A percentile compares a stretch with the other conserved stretches of the same genome.
These are phyloP conservation scores for Pythium phragmiticola DNA, from an alignment of 352 stramenopile genomes.

Conservation along the genomic window DNA sequence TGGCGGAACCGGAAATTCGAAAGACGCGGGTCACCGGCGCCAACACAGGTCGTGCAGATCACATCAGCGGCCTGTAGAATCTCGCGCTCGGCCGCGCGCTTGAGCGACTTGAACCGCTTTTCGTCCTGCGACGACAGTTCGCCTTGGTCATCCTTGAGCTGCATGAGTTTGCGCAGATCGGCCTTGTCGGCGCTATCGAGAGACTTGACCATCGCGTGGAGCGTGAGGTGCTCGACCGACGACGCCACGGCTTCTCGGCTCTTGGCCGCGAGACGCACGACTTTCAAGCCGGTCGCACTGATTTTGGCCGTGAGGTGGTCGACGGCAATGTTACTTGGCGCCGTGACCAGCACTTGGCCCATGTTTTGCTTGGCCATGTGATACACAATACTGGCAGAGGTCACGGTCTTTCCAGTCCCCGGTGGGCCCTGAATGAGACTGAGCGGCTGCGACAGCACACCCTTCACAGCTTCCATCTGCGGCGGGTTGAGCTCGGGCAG, in stretches of 20 bases:
- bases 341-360: constrained; percentile 98
- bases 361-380: constrained; percentile 98
- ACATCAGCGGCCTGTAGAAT: constrained; percentile 98
- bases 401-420: constrained; percentile 97
- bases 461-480: constrained; percentile 94
- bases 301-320: constrained; percentile 94
- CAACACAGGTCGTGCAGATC: constrained; percentile 99
- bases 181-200: constrained; percentile 89
- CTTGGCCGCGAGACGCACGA: constrained; percentile 98
- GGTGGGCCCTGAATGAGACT: constrained; percentile 98
- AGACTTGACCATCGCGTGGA: constrained; percentile 97
- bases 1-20: constrained; percentile 98
- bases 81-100: constrained; percentile 92
- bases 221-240: constrained; percentile 96
- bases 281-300: constrained; percentile 95
- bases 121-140: constrained; percentile 94
- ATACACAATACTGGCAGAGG: constrained; percentile 98
- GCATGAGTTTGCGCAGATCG: constrained; percentile 90
- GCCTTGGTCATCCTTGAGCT: constrained; percentile 96
- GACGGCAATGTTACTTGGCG: constrained; percentile 98
- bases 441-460: constrained; percentile 96
- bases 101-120: constrained; percentile 94
- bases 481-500: constrained; percentile 97
- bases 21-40: constrained; percentile 96
- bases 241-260: constrained; percentile 94